These are phyloP conservation scores for Salvia hispanica DNA, from an alignment of 257 asterid species.

Conservation along the genomic window DNA sequence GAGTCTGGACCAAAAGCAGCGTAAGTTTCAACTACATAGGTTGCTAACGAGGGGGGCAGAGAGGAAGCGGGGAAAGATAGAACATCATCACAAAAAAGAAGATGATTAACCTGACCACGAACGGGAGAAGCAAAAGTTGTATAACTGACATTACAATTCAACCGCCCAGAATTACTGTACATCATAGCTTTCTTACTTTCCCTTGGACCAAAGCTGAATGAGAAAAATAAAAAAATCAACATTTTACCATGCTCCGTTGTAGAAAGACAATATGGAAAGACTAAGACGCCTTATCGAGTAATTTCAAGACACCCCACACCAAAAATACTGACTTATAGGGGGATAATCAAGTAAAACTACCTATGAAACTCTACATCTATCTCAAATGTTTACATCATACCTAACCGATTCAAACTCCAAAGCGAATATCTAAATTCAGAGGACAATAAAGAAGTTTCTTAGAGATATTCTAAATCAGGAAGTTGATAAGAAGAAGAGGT, in stretches of 20 bases:
- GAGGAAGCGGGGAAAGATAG: neutral
- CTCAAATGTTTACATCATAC: neutral
- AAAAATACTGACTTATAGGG: too few relatives aligned
- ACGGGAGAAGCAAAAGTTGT: conserved; percentile 73
- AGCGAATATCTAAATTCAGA: neutral
- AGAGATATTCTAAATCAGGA: neutral
- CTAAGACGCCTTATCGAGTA: neutral
- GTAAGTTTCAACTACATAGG: conserved; percentile 23
- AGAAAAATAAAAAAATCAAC: conserved; percentile 25
- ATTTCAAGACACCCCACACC: conserved; percentile 1
- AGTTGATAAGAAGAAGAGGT: neutral
- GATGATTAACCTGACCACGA: conserved; percentile 70
- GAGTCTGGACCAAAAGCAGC: conserved; percentile 48
- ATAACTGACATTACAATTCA: conserved; percentile 86
- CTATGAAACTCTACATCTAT: neutral
- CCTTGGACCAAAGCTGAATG: conserved; percentile 82
- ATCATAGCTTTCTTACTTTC: conserved; percentile 98
- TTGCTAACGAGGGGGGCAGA: conserved; percentile 5
- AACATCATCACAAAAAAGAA: conserved; percentile 13
- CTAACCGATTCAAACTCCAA: conserved; percentile 14
- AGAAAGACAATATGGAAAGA: conserved; percentile 27
- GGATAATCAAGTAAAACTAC: neutral
- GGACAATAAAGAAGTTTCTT: conserved; percentile 15
- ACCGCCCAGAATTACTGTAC: conserved; percentile 85
- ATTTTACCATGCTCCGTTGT: conserved; percentile 15